Conservation (phyloP, 2,329 filamentous ascomycete genomes). For the Aureobasidium sp. region DNA sequence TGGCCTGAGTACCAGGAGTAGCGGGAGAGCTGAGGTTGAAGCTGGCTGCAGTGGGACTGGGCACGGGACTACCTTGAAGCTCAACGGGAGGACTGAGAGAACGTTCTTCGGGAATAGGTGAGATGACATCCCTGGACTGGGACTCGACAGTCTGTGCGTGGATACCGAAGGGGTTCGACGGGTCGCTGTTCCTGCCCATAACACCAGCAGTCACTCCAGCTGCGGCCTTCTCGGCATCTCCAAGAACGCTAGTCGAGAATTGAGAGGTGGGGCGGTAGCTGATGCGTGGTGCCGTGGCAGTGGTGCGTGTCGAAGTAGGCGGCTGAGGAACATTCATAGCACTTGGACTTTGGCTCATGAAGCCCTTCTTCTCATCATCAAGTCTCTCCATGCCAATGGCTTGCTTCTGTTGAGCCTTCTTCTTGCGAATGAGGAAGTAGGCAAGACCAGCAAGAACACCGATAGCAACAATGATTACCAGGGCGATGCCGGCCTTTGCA, state of each 20-base stretch:
- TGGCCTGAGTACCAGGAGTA: constrained; percentile 12
- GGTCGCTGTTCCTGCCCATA: constrained; percentile 22
- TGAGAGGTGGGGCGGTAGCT: constrained; percentile 79
- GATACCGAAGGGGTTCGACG: constrained; percentile 28
- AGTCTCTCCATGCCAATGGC: constrained; percentile 19
- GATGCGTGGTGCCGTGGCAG: constrained; percentile 60
- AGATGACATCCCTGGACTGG: constrained; percentile 21
- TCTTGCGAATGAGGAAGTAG: constrained; percentile 64
- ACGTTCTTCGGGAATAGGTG: constrained; percentile 14
- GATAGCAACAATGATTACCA: constrained; percentile 67
- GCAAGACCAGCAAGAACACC: constrained; percentile 57
- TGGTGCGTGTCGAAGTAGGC: constrained; percentile 32
- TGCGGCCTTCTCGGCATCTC: constrained; percentile 31
- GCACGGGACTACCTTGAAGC: constrained; percentile 10
- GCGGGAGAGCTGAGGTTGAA: constrained; percentile 16
- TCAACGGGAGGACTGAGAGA: constrained; percentile 10
- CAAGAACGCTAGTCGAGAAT: constrained; percentile 60
- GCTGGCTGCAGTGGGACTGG: constrained; percentile 10
- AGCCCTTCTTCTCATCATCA: constrained; percentile 32
- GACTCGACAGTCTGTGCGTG: constrained; percentile 28
- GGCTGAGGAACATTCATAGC: constrained; percentile 23
- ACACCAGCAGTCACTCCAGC: constrained; percentile 20
- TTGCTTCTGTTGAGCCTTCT: constrained; percentile 52
- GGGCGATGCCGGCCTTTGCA: constrained; percentile 71
- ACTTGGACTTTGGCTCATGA: constrained; percentile 16